phyloP scores from a whole-genome alignment of 352 stramenopile genomes.

The Globisporangium parvum region DNA sequence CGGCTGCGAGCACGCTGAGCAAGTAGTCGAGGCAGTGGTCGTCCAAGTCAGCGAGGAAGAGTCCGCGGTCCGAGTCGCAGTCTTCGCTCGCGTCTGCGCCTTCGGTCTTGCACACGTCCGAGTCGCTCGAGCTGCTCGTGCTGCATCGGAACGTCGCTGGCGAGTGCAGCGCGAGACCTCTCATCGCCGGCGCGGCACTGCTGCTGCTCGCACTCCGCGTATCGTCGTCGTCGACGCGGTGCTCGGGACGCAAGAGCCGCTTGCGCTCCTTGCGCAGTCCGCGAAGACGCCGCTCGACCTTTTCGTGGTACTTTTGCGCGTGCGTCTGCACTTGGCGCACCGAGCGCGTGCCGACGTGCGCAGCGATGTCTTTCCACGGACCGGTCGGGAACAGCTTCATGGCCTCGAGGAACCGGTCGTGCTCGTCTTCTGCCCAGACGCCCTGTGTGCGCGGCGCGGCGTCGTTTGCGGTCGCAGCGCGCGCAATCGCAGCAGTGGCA shows the following conservation, averaged over 20 bases:
- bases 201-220: no score
- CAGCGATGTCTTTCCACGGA: conserved; percentile 26
- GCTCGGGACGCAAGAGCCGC: conserved; percentile 38
- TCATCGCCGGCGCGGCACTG: no score
- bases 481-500: not conserved
- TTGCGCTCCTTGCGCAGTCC: conserved; percentile 56
- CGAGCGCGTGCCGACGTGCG: conserved; percentile 25
- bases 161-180: not conserved
- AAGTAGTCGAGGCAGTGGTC: conserved; percentile 6
- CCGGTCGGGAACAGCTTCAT: conserved; percentile 19
- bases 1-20: not conserved
- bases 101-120: conserved; percentile 3
- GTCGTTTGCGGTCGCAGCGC: not conserved
- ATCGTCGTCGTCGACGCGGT: conserved; percentile 41
- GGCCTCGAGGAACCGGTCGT: conserved; percentile 28
- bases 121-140: not conserved
- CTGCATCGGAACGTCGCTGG: not conserved
- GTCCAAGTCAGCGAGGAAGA: not conserved
- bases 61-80: not conserved
- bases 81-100: not conserved
- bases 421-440: conserved; percentile 28
- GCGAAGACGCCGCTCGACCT: conserved; percentile 54
- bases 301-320: conserved; percentile 63
- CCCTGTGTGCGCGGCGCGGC: not conserved
- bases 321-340: conserved; percentile 63